Evolutionary conservation across 2,329 filamentous ascomycete genomes (phyloP).

Genomic region (Calonectria pteridis): DNA sequence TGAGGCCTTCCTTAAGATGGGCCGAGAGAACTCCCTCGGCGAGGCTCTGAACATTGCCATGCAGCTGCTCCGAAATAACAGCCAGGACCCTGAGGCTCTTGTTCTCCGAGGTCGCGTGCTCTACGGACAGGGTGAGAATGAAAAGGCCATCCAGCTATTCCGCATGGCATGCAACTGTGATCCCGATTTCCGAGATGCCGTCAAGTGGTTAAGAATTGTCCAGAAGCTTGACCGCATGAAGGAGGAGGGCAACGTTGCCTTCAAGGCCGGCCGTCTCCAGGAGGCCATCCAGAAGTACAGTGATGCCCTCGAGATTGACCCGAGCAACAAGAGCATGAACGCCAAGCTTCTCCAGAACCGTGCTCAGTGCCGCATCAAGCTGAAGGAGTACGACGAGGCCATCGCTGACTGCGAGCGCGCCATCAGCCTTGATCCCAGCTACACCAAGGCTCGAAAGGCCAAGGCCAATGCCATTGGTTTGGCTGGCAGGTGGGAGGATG

Average conservation of each 20-base stretch:
- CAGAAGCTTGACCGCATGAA: conserved; percentile 95
- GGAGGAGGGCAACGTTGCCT: conserved; percentile 90
- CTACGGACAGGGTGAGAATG: conserved; percentile 93
- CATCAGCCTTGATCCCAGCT: conserved; percentile 83
- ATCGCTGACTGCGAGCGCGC: conserved; percentile 90
- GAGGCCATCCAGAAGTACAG: conserved; percentile 88
- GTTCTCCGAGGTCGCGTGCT: conserved; percentile 89
- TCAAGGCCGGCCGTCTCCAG: conserved; percentile 86
- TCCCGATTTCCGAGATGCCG: conserved; percentile 88
- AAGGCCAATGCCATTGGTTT: conserved; percentile 91
- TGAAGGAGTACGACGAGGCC: conserved; percentile 86
- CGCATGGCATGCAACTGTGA: conserved; percentile 90
- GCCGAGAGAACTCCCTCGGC: conserved; percentile 86
- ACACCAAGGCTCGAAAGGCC: conserved; percentile 92
- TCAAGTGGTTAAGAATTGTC: conserved; percentile 89
- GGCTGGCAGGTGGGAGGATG: conserved; percentile 91
- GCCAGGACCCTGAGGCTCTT: conserved; percentile 91
- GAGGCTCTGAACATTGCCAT: conserved; percentile 96
- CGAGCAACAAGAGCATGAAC: conserved; percentile 90
- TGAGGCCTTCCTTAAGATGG: conserved; percentile 94
- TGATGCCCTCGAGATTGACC: conserved; percentile 86
- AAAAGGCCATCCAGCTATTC: conserved; percentile 94
- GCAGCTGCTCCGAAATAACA: conserved; percentile 86
- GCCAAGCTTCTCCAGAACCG: conserved; percentile 95
- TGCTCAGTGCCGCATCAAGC: conserved; percentile 83